Evolutionary conservation across 2,329 filamentous ascomycete genomes (phyloP).

Genomic region (Neurospora sp.): DNA sequence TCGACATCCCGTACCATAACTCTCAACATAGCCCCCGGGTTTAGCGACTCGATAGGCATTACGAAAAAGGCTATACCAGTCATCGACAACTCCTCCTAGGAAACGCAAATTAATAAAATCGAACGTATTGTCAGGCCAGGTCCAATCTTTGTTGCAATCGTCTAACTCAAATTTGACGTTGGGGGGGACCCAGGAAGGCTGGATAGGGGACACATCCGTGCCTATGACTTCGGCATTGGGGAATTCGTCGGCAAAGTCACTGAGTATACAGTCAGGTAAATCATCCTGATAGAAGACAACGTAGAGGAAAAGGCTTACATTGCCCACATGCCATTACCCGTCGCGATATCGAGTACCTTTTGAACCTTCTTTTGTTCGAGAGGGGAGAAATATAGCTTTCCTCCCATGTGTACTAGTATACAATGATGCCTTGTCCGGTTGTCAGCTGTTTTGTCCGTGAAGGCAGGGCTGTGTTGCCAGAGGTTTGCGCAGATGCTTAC

Average conservation of each 20-base stretch:
- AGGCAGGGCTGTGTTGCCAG: neutral
- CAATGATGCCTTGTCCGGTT: neutral
- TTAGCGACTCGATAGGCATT: neutral
- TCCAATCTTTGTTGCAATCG: slow-evolving; percentile 7
- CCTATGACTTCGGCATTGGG: slow-evolving; percentile 4
- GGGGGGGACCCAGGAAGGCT: slow-evolving; percentile 2
- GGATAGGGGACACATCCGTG: neutral
- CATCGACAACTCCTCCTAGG: slow-evolving; percentile 6
- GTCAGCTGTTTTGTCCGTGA: neutral
- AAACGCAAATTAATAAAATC: slow-evolving; percentile 22
- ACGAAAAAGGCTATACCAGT: too few relatives aligned
- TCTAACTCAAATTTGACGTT: slow-evolving; percentile 10
- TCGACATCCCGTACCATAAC: slow-evolving; percentile 3
- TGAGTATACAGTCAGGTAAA: neutral
- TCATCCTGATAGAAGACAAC: neutral
- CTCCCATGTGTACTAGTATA: neutral
- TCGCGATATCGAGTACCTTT: slow-evolving; percentile 6
- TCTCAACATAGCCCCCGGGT: slow-evolving; percentile 15
- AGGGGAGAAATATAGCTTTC: neutral
- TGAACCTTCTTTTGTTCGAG: neutral
- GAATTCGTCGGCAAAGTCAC: slow-evolving; percentile 7
- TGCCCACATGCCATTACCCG: neutral
- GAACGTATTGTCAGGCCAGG: slow-evolving; percentile 31
- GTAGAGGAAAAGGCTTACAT: neutral
- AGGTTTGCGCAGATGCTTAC: neutral